These are phyloP conservation scores for Hyphopichia homilentoma DNA, from an alignment of 805 yeast species.

Conservation along the genomic window DNA sequence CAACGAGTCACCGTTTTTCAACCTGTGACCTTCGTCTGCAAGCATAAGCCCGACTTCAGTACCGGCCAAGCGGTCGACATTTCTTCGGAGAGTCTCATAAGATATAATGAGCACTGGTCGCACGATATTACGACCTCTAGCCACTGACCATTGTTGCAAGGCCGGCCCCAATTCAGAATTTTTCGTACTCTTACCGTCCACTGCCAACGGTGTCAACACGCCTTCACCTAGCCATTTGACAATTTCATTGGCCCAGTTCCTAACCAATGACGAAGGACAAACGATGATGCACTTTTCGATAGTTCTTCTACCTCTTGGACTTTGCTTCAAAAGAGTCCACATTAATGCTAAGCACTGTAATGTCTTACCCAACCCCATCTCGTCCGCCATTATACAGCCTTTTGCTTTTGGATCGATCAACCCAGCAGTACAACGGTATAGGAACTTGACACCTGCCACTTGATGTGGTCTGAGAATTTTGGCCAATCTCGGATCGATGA, in stretches of 20 bases:
- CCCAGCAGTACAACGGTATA: constrained; percentile 90
- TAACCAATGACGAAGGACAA: constrained; percentile 90
- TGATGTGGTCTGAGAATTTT: constrained; percentile 93
- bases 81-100: constrained; percentile 87
- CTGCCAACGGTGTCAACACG: constrained; percentile 81
- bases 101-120: constrained; percentile 92
- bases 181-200: constrained; percentile 85
- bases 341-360: constrained; percentile 82
- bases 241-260: constrained; percentile 97
- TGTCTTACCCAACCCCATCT: constrained; percentile 93
- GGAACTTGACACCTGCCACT: constrained; percentile 88
- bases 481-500: constrained; percentile 84
- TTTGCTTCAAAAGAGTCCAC: constrained; percentile 90
- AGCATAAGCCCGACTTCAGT: constrained; percentile 82
- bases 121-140: constrained; percentile 82
- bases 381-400: constrained; percentile 98
- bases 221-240: constrained; percentile 94
- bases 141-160: constrained; percentile 79
- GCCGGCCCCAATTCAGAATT: constrained; percentile 64
- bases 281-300: constrained; percentile 90
- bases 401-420: constrained; percentile 75
- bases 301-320: constrained; percentile 79
- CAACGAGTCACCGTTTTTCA: constrained; percentile 75
- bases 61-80: constrained; percentile 68
- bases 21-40: constrained; percentile 48